A percentile compares a stretch with the other conserved stretches of the same genome.
phyloP scores from a whole-genome alignment of 805 yeast species.

The Crinitomyces ghanaensis region DNA sequence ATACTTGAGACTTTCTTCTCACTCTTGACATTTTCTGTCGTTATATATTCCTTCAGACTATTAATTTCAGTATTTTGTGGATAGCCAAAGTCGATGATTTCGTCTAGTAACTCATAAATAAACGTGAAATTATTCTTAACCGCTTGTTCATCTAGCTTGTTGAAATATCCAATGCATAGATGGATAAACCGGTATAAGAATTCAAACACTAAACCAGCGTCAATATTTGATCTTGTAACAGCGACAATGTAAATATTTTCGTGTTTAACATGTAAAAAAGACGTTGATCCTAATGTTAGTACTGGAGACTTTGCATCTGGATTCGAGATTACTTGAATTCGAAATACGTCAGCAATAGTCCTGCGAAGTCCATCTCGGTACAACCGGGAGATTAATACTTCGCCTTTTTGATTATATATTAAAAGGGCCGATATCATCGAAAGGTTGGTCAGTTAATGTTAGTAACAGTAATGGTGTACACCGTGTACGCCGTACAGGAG shows the following conservation, averaged over 20 bases:
- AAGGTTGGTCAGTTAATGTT: no score
- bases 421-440: constrained; percentile 79
- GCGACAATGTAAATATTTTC: constrained; percentile 69
- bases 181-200: constrained; percentile 53
- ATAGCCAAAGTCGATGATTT: constrained; percentile 65
- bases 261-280: constrained; percentile 65
- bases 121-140: constrained; percentile 55
- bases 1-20: constrained; percentile 3
- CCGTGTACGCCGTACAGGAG: no score
- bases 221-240: constrained; percentile 80
- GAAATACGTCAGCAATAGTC: constrained; percentile 73
- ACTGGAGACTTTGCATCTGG: constrained; percentile 55
- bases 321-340: constrained; percentile 80
- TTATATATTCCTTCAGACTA: constrained; percentile 29
- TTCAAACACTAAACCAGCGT: constrained; percentile 71
- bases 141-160: constrained; percentile 34
- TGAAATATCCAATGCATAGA: constrained; percentile 37
- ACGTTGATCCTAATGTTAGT: constrained; percentile 82
- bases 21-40: constrained; percentile 20
- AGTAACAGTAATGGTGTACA: no score
- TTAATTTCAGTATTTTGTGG: constrained; percentile 53
- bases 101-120: constrained; percentile 70
- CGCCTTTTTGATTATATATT: constrained; percentile 70
- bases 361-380: constrained; percentile 67
- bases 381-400: constrained; percentile 62